Evolutionary conservation across 1,284 basidiomycete species (phyloP), one percentile per base, ranked within the genome.

Genomic region (Mycosarcoma maydis): DNA sequence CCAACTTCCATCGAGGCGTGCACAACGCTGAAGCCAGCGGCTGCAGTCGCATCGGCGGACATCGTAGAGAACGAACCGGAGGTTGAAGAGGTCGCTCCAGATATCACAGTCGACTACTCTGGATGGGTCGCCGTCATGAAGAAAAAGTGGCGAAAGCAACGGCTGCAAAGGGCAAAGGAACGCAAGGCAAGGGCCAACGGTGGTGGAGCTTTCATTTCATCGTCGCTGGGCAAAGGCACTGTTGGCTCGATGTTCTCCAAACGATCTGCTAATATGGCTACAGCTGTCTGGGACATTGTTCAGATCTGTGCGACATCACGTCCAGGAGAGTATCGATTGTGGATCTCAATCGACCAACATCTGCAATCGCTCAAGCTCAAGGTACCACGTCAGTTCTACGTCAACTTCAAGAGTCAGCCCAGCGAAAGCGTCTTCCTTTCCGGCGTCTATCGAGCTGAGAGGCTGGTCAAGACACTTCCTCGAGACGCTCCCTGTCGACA

Each of bases 361-460:
- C 86, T 98, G 39, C 87, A 91, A 29, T 85, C 89, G 13, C 86
- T 96, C 29, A 89, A 90, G 9, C 85, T 98, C 17, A 89, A 91
- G 4, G 90, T 99, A 36, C 90, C 92, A 0, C 88, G 94, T 45
- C 88, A 94, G 77, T 95, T 98, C 81, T 98, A 96, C 81, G 85
- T 98, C 61, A 94, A 96, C 80, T 86, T 96, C 68, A 90, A 94
- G 79, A 86, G 85, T 2, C 82, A 85, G 2, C 88, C 90, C 0
- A 85, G 85, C 37, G 83, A 85, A 4, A 86, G 85, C 5, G 84
- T 89, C 7, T 95, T 96, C 83, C 84, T 86, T 1, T 26, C 47
- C 1, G 45, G 43, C n/a, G 36, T 62, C 37, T 97, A 96, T 81
- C 81, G 86, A 11, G 87, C 86, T 59, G 90, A 92, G 68, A 88